Percentiles rank a stretch among this genome's conserved stretches.
phyloP scores from a whole-genome alignment of 1,284 basidiomycete species.

The Ceratobasidium sp. region DNA sequence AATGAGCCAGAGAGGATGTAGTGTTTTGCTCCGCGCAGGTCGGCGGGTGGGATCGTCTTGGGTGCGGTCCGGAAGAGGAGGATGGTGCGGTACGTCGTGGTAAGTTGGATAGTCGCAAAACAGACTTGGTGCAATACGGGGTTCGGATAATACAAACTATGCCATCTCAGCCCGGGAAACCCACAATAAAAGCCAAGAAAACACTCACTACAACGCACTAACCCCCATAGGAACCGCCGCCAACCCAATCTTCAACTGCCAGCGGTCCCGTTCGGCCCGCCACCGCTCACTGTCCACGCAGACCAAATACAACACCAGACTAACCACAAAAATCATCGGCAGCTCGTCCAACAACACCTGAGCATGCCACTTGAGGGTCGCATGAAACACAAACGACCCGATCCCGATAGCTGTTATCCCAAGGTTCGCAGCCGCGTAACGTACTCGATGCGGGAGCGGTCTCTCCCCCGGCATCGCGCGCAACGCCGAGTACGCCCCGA shows the following conservation, averaged over 20 bases:
- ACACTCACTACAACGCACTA: slow-evolving; percentile 57
- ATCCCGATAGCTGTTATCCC: slow-evolving; percentile 47
- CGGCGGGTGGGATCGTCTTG: slow-evolving; percentile 46
- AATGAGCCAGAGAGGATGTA: slow-evolving; percentile 52
- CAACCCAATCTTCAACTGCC: slow-evolving; percentile 53
- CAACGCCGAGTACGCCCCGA: slow-evolving; percentile 38
- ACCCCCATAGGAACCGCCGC: slow-evolving; percentile 55
- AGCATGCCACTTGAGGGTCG: slow-evolving; percentile 49
- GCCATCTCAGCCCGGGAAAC: not conserved
- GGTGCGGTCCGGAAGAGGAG: slow-evolving; percentile 51
- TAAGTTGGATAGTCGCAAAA: slow-evolving; percentile 58
- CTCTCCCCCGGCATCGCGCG: not conserved
- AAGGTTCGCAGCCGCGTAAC: slow-evolving; percentile 43
- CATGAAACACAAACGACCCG: slow-evolving; percentile 49
- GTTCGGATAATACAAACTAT: slow-evolving; percentile 59
- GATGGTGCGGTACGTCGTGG: slow-evolving; percentile 52
- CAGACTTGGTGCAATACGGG: slow-evolving; percentile 64
- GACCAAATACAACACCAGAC: slow-evolving; percentile 49
- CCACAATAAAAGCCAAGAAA: not conserved
- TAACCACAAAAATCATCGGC: slow-evolving; percentile 50
- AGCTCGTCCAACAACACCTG: slow-evolving; percentile 49
- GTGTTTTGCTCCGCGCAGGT: slow-evolving; percentile 49
- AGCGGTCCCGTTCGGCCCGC: slow-evolving; percentile 16
- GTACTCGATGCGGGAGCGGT: slow-evolving; percentile 8
- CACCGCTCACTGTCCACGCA: slow-evolving; percentile 37